phyloP scores from a whole-genome alignment of 1,284 basidiomycete species.

The Malassezia psittaci region DNA sequence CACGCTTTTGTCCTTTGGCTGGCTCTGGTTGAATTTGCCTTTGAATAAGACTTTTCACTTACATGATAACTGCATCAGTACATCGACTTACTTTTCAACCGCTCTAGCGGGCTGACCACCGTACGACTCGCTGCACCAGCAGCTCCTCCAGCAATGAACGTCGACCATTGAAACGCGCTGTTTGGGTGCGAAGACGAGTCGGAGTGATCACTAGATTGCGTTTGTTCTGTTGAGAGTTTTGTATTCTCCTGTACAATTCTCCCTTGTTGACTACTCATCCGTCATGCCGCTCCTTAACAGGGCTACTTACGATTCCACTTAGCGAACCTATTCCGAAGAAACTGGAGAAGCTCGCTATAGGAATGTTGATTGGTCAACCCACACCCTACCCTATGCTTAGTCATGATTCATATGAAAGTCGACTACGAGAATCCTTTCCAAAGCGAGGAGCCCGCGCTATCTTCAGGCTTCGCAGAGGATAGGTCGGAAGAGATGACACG shows the following conservation, averaged over 20 bases:
- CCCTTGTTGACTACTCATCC: background rate
- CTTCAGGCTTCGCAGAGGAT: constrained; percentile 26
- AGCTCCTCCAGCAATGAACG: constrained; percentile 61
- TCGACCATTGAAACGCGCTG: constrained; percentile 8
- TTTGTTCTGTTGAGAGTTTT: background rate
- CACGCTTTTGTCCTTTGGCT: constrained; percentile 19
- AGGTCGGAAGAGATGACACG: constrained; percentile 42
- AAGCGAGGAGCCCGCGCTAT: constrained; percentile 5
- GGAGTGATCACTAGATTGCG: background rate
- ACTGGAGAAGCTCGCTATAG: background rate
- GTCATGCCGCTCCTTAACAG: background rate
- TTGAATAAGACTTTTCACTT: constrained; percentile 38
- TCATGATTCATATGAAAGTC: background rate
- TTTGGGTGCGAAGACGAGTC: background rate
- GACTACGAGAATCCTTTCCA: constrained; percentile 17
- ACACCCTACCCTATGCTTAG: background rate
- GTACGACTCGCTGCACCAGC: constrained; percentile 62
- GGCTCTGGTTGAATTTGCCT: constrained; percentile 36
- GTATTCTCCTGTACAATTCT: background rate
- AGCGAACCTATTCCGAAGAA: background rate
- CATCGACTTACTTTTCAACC: constrained; percentile 59
- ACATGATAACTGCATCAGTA: constrained; percentile 62
- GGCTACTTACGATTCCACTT: too few species aligned
- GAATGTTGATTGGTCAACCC: background rate
- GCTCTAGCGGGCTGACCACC: constrained; percentile 78